These are phyloP conservation scores for Dysphania ambrosioides DNA, from an alignment of 148 eudicot species.

Conservation along the genomic window DNA sequence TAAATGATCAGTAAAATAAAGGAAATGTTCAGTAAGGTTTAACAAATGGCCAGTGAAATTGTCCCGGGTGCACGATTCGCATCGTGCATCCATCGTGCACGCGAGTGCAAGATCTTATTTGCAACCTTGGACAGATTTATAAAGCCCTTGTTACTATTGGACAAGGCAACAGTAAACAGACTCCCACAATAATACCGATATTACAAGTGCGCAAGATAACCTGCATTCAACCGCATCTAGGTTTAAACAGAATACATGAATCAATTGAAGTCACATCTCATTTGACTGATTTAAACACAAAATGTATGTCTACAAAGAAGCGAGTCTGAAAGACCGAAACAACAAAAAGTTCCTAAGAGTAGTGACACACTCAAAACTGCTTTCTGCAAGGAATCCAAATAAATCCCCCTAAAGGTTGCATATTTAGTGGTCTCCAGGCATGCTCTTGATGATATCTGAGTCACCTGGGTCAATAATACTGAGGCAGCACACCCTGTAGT, in stretches of 20 bases:
- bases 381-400: conserved; percentile 15
- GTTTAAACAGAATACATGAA: not conserved
- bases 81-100: too few species aligned
- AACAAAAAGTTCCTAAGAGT: conserved; percentile 18
- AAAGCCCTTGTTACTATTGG: too few species aligned
- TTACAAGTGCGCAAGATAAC: not conserved
- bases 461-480: conserved; percentile 63
- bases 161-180: too few species aligned
- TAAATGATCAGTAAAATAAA: too few species aligned
- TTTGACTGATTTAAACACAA: conserved; percentile 17
- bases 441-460: conserved; percentile 63
- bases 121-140: too few species aligned
- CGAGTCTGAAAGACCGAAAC: not conserved
- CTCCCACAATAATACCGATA: not conserved
- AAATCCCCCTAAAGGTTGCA: not conserved
- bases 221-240: not conserved
- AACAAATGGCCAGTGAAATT: too few species aligned
- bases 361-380: conserved; percentile 23
- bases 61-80: too few species aligned
- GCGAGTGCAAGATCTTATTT: too few species aligned
- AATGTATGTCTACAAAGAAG: conserved; percentile 23
- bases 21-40: too few species aligned
- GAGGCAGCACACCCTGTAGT: conserved; percentile 65
- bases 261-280: conserved; percentile 2
- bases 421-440: conserved; percentile 47